Evolutionary conservation across 768 basidiomycete genomes (phyloP), one percentile per base, ranked within the genome.

Genomic region (Omphalotus guepiniiformis): DNA sequence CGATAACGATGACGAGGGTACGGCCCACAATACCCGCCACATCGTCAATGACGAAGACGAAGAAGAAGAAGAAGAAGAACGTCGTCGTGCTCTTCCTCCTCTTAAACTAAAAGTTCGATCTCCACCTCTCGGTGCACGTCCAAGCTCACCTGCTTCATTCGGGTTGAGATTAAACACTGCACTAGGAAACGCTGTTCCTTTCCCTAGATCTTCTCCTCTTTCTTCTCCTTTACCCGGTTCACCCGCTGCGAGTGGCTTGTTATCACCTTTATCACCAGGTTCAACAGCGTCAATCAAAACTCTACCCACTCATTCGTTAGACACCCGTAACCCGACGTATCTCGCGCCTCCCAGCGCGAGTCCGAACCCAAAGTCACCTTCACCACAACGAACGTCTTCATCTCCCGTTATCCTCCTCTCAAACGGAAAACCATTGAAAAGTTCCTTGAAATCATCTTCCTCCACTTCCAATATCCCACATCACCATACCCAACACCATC

Each of bases 351-450:
- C 19, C 39, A 52, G 34, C 38, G 40, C 13, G 28, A 34, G 32
- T 36, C 47, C 19, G 51, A 25, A 25, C 50, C 51, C 37, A 30
- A 53, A 22, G 52, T 58, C 39, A 41, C 50, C 55, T 5, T 45
- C 55, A 15, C 53, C 51, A 18, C 50, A 63, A 47, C 56, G 73
- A 53, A 63, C 74, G 44, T 25, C 68, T 52, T 55, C 74, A 48
- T 41, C 65, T 52, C 55, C 73, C 65, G 34, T 36, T 12, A 71
- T 83, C 44, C 62, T 82, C 19, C 75, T 83, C 27, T 69, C 79
- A 16, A 91, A 84, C 48, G 92, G 93, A 36, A 90, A 90, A 59
- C 87, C 91, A 3, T 83, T 96, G 65, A 91, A 91, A 59, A 76
- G 87, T 0, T 87, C 89, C 1, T 78, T 96, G 56, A 96, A 95